Evolutionary conservation across 257 asterid species (phyloP).

Genomic region (Fraxinus anomala): DNA sequence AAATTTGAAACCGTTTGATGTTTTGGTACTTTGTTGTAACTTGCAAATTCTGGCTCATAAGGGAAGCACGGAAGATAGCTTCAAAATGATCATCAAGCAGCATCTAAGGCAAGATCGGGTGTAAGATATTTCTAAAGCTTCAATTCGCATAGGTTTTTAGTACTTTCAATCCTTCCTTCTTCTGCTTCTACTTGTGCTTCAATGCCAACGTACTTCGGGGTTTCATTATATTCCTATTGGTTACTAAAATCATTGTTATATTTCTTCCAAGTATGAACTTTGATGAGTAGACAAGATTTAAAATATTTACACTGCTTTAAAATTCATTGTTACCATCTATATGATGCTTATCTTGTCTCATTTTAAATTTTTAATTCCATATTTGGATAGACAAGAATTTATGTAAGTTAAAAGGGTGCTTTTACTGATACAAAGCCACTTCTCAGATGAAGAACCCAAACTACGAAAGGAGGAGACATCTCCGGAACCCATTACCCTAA

Average conservation of each 20-base stretch:
- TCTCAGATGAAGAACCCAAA: too few species aligned
- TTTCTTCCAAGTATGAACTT: too few species aligned
- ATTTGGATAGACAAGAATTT: too few species aligned
- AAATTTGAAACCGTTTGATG: conserved; percentile 51
- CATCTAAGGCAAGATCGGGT: conserved; percentile 27
- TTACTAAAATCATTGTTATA: not conserved
- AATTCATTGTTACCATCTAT: too few species aligned
- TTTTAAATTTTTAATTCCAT: too few species aligned
- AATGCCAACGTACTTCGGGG: not conserved
- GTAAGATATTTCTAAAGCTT: not conserved
- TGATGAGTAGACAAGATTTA: too few species aligned
- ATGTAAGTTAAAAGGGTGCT: too few species aligned
- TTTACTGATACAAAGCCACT: too few species aligned
- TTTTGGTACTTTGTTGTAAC: conserved; percentile 66
- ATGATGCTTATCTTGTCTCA: too few species aligned
- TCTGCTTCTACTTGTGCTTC: not conserved
- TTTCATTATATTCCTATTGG: not conserved
- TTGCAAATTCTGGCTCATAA: conserved; percentile 53
- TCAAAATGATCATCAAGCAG: conserved; percentile 48
- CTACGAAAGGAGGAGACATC: too few species aligned
- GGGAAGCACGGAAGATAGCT: conserved; percentile 55
- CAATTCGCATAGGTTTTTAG: not conserved
- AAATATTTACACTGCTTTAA: too few species aligned
- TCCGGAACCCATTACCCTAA: too few species aligned
- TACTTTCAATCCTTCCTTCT: not conserved